Percentiles rank a stretch among this genome's conserved stretches.
phyloP scores from a whole-genome alignment of 129 eudicot species.

The Sambucus nigra region DNA sequence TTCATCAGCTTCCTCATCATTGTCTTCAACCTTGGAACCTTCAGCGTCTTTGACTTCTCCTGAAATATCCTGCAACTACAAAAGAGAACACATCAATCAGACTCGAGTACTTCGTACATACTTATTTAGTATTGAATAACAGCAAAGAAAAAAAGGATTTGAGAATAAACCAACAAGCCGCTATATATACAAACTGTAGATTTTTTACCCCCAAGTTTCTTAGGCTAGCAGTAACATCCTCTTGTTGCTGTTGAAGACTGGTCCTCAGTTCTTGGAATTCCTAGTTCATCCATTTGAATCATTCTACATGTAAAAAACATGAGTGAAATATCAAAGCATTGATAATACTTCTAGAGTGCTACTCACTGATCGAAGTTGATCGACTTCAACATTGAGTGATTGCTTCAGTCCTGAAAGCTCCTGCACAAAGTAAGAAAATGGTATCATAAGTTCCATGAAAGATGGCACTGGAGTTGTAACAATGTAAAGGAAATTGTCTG shows the following conservation, averaged over 20 bases:
- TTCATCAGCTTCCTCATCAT: conserved; percentile 15
- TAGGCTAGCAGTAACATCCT: conserved; percentile 76
- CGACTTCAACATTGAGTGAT: conserved; percentile 80
- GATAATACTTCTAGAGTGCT: conserved; percentile 3
- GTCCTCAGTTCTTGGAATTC: conserved; percentile 84
- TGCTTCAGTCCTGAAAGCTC: conserved; percentile 82
- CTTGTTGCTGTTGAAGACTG: conserved; percentile 89
- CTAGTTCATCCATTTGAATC: conserved; percentile 19
- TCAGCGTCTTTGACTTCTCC: conserved; percentile 31
- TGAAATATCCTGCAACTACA: conserved; percentile 59
- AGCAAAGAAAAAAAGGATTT: neutral
- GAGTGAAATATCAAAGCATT: neutral
- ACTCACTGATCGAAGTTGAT: conserved; percentile 81
- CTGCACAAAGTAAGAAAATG: conserved; percentile 28
- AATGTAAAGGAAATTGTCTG: neutral
- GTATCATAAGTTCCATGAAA: conserved; percentile 1
- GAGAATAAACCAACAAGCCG: neutral
- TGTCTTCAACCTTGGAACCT: conserved; percentile 24
- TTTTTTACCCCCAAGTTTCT: conserved; percentile 63
- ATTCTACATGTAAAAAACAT: neutral
- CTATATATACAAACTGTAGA: neutral
- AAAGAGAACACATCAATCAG: conserved; percentile 6
- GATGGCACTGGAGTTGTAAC: neutral
- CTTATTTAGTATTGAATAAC: neutral
- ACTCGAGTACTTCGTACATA: too few relatives aligned